Percentiles rank a stretch among this genome's conserved stretches.
Conservation (phyloP, 805 yeast species). For the Kazachstania bromeliacearum region DNA sequence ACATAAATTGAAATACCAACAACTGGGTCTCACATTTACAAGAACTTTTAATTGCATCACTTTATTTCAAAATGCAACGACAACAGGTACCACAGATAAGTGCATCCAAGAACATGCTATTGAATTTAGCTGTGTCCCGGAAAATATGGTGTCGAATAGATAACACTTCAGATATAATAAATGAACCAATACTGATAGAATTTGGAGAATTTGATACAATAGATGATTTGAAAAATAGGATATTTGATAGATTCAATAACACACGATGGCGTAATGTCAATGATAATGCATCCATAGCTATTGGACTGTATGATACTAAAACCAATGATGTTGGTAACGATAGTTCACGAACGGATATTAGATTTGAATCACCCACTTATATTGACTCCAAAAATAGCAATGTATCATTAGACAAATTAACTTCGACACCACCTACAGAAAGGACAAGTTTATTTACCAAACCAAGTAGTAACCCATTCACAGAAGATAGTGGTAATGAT, state of each 20-base stretch:
- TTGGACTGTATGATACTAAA: constrained; percentile 29
- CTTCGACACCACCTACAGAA: not conserved
- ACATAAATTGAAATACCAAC: too few relatives aligned
- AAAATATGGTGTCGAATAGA: constrained; percentile 22
- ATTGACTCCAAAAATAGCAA: constrained; percentile 1
- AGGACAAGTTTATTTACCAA: not conserved
- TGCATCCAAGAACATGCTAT: constrained; percentile 4
- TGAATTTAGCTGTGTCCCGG: constrained; percentile 6
- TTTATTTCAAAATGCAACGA: constrained; percentile 2
- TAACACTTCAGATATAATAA: constrained; percentile 6
- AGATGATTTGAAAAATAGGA: constrained; percentile 69
- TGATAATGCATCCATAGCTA: constrained; percentile 60
- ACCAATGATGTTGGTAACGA: constrained; percentile 1
- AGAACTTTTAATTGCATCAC: too few relatives aligned
- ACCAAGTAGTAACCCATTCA: not conserved
- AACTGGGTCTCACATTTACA: too few relatives aligned
- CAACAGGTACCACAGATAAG: constrained; percentile 2
- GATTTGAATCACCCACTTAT: constrained; percentile 2
- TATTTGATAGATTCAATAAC: constrained; percentile 41
- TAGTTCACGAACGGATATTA: not conserved
- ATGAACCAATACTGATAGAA: constrained; percentile 55
- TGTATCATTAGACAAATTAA: not conserved
- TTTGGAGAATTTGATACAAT: constrained; percentile 57
- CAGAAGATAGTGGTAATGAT: not conserved
- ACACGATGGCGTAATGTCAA: constrained; percentile 56